A percentile compares a stretch with the other conserved stretches of the same genome.
These are phyloP conservation scores for Clonostachys byssicola DNA, from an alignment of 2,329 filamentous ascomycete species.

Conservation along the genomic window DNA sequence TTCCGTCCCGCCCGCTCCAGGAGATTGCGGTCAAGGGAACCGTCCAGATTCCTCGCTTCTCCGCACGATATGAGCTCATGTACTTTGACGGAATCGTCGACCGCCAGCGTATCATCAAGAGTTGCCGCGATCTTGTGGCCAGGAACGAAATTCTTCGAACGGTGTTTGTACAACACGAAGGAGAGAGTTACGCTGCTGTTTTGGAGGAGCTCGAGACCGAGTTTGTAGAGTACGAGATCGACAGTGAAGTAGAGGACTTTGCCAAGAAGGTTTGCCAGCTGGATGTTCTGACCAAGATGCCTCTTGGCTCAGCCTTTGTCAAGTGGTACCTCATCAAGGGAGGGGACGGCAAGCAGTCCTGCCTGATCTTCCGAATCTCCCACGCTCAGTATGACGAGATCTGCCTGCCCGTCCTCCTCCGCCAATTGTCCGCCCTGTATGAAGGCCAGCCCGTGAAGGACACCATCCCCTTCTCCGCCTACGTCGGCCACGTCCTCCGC, in stretches of 20 bases:
- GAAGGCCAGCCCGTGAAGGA: conserved; percentile 15
- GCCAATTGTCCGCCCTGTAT: conserved; percentile 51
- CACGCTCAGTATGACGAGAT: conserved; percentile 70
- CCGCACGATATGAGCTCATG: conserved; percentile 60
- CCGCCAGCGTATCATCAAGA: conserved; percentile 36
- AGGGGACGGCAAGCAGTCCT: conserved; percentile 19
- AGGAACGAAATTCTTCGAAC: conserved; percentile 63
- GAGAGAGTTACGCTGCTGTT: conserved; percentile 51
- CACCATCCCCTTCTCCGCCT: conserved; percentile 38
- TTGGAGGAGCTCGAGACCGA: conserved; percentile 47
- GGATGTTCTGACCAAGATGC: conserved; percentile 51
- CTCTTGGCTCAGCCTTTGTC: conserved; percentile 55
- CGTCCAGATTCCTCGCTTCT: conserved; percentile 53
- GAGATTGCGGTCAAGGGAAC: conserved; percentile 56
- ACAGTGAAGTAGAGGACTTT: conserved; percentile 42
- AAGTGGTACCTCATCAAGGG: conserved; percentile 51
- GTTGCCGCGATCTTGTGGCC: conserved; percentile 51
- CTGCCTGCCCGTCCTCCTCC: conserved; percentile 57
- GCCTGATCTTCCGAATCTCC: conserved; percentile 57
- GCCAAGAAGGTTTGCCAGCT: conserved; percentile 46
- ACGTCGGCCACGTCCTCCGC: conserved; percentile 35
- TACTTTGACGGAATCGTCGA: conserved; percentile 51
- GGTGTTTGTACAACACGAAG: conserved; percentile 52
- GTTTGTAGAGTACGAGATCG: conserved; percentile 48
- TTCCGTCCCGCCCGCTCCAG: conserved; percentile 56